Base-by-base conservation (phyloP, 176 grass and related monocot species). In the Carex pumila region DNA sequence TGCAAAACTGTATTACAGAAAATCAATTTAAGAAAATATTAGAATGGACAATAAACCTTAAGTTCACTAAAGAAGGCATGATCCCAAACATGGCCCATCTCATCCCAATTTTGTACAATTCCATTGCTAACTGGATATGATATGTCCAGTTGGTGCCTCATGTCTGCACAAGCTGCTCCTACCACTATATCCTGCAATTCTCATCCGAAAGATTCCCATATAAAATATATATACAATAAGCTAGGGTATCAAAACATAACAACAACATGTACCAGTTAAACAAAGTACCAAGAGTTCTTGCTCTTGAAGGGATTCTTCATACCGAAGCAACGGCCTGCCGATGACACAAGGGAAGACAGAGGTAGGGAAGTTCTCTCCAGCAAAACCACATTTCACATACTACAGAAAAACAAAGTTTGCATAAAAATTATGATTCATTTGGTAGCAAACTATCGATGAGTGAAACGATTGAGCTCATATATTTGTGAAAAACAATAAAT, bases 301-400 rank as follows among this genome's bases (percentile, higher is more conserved):
- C 76, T 97, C 94, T 80, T 91, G 90, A 18, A 97, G 87, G 37
- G 94, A 97, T 56, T 97, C 94, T 83, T 99, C 93, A 7, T 92
- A 99, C 30, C 93, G 88, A 81, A 99, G 93, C 85, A 95, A 89
- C 49, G 96, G 91, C 65, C 96, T 81, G 41, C 96, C 92, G 80
- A 95, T 93, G 13, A 95, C 92, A 36, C 96, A 98, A 55, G 96
- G 95, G 65, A 93, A 98, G 15, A 95, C 93, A 59, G 93, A 93
- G 21, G 91, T 90, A 52, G 96, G 96, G 32, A 98, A 93, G 85
- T 98, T 93, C 85, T 98, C 96, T 34, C 93, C 91, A 6, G 93
- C 92, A 93, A 98, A 98, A 31, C 92, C 93, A 71, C 96, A 95
- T 76, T 98, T 98, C n/a, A 95, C 91, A 95, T 98, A 95, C 93